phyloP scores from a whole-genome alignment of 2,329 filamentous ascomycete genomes.

The Mycosphaerella sp. region DNA sequence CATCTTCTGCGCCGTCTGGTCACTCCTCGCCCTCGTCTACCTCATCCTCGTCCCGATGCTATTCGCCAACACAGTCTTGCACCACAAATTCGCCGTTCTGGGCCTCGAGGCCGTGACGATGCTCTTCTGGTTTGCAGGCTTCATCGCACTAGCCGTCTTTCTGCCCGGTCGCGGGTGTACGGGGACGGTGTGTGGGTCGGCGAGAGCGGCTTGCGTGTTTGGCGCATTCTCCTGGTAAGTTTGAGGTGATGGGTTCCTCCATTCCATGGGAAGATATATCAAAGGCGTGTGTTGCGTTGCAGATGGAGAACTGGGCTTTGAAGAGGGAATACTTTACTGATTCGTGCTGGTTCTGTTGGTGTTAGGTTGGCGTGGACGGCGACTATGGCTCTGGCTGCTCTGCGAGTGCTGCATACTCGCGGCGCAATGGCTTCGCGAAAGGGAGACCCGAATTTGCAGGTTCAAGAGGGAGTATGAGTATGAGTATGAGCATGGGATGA shows the following conservation, averaged over 20 bases:
- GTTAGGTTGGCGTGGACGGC: slow-evolving; percentile 47
- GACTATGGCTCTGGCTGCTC: slow-evolving; percentile 45
- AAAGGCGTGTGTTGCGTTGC: too few species aligned
- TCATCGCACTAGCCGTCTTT: slow-evolving; percentile 66
- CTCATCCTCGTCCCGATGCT: slow-evolving; percentile 57
- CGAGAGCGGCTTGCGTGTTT: slow-evolving; percentile 60
- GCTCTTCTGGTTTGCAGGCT: slow-evolving; percentile 86
- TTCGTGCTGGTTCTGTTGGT: not conserved
- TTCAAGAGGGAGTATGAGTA: slow-evolving; percentile 38
- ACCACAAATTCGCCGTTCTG: slow-evolving; percentile 60
- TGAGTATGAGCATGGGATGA: slow-evolving; percentile 18
- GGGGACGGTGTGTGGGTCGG: slow-evolving; percentile 35
- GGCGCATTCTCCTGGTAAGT: slow-evolving; percentile 57
- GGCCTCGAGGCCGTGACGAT: slow-evolving; percentile 65
- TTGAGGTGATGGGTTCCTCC: too few species aligned
- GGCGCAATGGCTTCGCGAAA: slow-evolving; percentile 21
- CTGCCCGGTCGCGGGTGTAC: slow-evolving; percentile 54
- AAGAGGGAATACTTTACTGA: too few species aligned
- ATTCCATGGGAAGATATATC: not conserved
- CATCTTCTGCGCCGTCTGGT: slow-evolving; percentile 73
- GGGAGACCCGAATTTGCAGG: slow-evolving; percentile 31
- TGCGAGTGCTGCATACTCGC: slow-evolving; percentile 42
- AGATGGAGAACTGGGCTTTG: too few species aligned
- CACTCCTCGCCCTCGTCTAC: slow-evolving; percentile 62
- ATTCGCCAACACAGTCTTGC: slow-evolving; percentile 39